Base-by-base conservation (phyloP, 108 stramenopile genomes). In the Cylindrotheca fusiformis region DNA sequence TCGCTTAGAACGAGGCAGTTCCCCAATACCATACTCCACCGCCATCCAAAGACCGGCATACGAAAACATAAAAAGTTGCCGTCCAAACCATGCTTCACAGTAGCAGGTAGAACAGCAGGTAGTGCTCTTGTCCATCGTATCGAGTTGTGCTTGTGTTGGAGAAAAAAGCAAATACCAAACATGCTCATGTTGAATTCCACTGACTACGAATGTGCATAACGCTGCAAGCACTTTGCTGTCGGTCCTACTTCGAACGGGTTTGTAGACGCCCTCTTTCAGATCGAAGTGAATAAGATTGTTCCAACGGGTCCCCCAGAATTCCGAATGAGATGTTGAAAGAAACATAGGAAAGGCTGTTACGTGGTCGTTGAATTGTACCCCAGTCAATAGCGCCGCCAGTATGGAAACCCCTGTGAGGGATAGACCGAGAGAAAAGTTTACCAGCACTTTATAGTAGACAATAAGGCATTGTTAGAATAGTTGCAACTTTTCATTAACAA, bases 281-380 rank as follows among this genome's bases (percentile, higher is more conserved):
- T 67, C 79, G 14, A 41, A 46, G 57, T 91, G 90, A 10, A 91
- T 73, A 19, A 87, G 21, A 1, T 68, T 28, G 52, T 91, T 91
- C 90, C 90, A 91, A 29, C 83, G 60, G 5, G 72, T 55, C 6
- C 83, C 83, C 90, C 90, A 91, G 62, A 91, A 91, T 24, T 91
- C 86, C 17, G 82, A 74, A 0, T 75, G 75, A 20, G 67, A 67
- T 10, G 65, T 56, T 24, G 85, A 84, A 50, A 54, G 71, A 41
- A 90, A 68, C 58, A 90, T 52, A 33, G 79, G 74, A 65, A 75
- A 74, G 22, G 65, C 26, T 55, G 72, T 77, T 1, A 72, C 60
- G 47, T 47, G 8, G 60, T 33, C 26, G n/a, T 61, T 19, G 18
- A 61, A 48, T 6, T 47, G 21, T 6, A 61, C 60, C 29, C 44